A percentile compares a stretch with the other conserved stretches of the same genome.
Conservation (phyloP, 805 yeast species). For the Starmerella sp. region DNA sequence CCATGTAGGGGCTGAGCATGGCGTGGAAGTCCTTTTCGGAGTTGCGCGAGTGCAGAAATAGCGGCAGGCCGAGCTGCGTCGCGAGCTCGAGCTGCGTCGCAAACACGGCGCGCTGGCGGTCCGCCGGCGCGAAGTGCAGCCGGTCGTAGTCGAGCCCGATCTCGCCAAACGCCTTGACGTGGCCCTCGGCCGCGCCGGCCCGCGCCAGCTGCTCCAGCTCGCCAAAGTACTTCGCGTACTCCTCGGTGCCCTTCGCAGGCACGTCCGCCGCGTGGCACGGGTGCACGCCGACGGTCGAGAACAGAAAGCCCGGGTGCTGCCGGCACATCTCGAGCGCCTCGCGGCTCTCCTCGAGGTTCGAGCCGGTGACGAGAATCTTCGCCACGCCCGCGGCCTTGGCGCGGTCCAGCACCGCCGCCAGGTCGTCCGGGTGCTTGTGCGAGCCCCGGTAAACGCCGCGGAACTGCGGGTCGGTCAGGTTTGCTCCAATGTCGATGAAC, state of each 20-base stretch:
- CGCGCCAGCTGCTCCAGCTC: conserved; percentile 41
- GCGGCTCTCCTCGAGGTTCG: conserved; percentile 55
- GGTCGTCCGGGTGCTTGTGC: conserved; percentile 56
- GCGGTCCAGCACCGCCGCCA: conserved; percentile 50
- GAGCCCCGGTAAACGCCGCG: conserved; percentile 66
- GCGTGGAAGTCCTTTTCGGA: conserved; percentile 68
- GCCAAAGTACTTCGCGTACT: conserved; percentile 34
- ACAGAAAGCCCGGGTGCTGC: conserved; percentile 26
- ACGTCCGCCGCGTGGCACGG: conserved; percentile 62
- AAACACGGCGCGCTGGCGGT: conserved; percentile 58
- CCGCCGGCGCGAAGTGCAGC: conserved; percentile 58
- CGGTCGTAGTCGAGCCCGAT: conserved; percentile 93
- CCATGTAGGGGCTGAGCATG: conserved; percentile 47
- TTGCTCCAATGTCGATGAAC: conserved; percentile 47
- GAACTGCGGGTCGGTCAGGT: conserved; percentile 83
- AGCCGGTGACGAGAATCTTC: conserved; percentile 72
- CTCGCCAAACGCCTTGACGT: conserved; percentile 82
- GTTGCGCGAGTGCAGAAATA: conserved; percentile 82
- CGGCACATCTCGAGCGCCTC: conserved; percentile 45
- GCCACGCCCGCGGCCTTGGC: conserved; percentile 57
- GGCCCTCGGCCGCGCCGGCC: conserved; percentile 38
- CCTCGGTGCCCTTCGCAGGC: conserved; percentile 17
- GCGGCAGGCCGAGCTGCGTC: conserved; percentile 47
- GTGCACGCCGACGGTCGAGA: conserved; percentile 80
- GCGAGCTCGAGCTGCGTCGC: conserved; percentile 58